Conservation (phyloP, 139 green algal species). For the Chlamydomonas schloesseri region DNA sequence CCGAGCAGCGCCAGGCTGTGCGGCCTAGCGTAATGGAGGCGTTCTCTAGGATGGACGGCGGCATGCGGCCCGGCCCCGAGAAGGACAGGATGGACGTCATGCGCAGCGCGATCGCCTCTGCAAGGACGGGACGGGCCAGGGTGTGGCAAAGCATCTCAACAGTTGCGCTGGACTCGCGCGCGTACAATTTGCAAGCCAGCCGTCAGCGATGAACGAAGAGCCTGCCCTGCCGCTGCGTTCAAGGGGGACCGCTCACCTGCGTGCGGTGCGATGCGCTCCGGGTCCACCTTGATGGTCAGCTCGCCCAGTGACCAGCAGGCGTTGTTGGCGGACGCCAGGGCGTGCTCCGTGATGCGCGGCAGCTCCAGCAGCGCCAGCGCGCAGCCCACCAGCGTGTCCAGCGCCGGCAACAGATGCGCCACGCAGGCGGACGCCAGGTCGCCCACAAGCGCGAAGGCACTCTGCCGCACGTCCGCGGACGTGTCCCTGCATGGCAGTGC, state of each 20-base stretch:
- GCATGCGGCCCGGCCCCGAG: constrained; percentile 64
- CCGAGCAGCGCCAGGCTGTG: constrained; percentile 76
- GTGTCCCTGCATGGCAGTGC: constrained; percentile 33
- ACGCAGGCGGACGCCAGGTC: constrained; percentile 84
- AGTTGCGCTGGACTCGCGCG: no score
- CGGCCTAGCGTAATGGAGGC: constrained; percentile 92
- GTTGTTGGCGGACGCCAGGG: constrained; percentile 92
- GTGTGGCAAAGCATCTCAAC: no score
- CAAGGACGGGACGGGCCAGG: neutral
- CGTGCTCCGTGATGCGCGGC: constrained; percentile 48
- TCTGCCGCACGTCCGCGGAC: constrained; percentile 82
- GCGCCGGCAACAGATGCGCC: constrained; percentile 64
- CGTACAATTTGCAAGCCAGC: no score
- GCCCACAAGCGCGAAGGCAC: constrained; percentile 93
- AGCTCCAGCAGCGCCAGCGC: constrained; percentile 47
- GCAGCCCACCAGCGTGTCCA: constrained; percentile 55
- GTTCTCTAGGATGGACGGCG: constrained; percentile 90
- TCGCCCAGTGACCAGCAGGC: constrained; percentile 94
- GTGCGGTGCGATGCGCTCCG: constrained; percentile 61
- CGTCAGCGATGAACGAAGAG: no score
- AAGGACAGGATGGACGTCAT: constrained; percentile 75
- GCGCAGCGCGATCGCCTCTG: constrained; percentile 67
- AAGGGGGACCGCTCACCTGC: constrained; percentile 20
- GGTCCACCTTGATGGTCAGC: constrained; percentile 79
- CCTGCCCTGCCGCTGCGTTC: no score